These are phyloP conservation scores for Pisolithus sp. DNA, from an alignment of 768 basidiomycete species.

Conservation along the genomic window DNA sequence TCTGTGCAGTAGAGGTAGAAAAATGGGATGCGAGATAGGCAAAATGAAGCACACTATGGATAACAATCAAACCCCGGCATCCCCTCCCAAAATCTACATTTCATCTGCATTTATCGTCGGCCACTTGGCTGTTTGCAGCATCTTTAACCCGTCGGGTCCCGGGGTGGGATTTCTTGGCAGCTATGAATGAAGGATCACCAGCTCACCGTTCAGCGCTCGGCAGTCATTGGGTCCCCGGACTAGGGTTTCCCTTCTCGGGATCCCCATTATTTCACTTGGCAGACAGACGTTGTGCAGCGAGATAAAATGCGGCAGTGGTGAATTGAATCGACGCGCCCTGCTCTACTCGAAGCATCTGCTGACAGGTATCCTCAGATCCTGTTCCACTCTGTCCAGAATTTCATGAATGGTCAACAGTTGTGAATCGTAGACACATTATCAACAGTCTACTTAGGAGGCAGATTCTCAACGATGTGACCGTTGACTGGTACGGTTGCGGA, in stretches of 20 bases:
- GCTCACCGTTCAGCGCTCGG: constrained; percentile 54
- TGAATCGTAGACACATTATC: constrained; percentile 74
- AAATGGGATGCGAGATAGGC: constrained; percentile 46
- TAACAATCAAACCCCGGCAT: constrained; percentile 40
- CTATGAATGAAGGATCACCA: constrained; percentile 69
- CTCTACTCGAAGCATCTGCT: constrained; percentile 91
- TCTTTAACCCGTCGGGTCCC: constrained; percentile 30
- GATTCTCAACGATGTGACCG: constrained; percentile 85
- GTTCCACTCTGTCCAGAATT: constrained; percentile 98
- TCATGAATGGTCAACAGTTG: constrained; percentile 86
- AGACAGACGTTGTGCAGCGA: constrained; percentile 83
- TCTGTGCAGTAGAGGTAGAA: constrained; percentile 72
- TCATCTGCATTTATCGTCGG: too few relatives aligned
- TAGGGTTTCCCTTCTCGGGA: constrained; percentile 37
- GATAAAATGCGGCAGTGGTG: constrained; percentile 92
- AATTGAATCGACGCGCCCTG: constrained; percentile 95
- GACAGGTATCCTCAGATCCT: constrained; percentile 96
- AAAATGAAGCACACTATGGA: constrained; percentile 7
- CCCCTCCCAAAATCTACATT: constrained; percentile 84
- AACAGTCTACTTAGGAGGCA: constrained; percentile 71
- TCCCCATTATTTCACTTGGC: constrained; percentile 53
- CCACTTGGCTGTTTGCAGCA: constrained; percentile 37
- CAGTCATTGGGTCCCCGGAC: constrained; percentile 75
- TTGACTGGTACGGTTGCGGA: constrained; percentile 96
- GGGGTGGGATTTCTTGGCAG: constrained; percentile 49